Evolutionary conservation across 495 filamentous ascomycete species (phyloP).

Genomic region (Achaetomiella virescens): DNA sequence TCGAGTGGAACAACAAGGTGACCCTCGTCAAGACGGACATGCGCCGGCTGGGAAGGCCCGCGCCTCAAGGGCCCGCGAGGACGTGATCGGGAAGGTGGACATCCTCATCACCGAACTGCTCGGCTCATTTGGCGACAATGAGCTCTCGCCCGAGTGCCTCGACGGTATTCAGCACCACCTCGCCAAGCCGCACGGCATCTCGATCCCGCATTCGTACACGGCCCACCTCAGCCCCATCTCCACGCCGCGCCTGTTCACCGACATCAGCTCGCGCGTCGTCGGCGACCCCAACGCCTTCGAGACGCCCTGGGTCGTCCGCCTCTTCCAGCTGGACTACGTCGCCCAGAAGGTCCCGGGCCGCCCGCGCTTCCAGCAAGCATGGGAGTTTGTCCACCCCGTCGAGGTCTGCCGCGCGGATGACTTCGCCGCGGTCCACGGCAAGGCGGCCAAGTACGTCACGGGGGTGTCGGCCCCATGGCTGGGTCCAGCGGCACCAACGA

Average conservation of each 20-base stretch:
- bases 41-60: conserved; percentile 86
- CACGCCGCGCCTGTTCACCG: conserved; percentile 78
- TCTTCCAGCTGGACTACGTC: conserved; percentile 81
- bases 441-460: conserved; percentile 36
- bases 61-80: conserved; percentile 29
- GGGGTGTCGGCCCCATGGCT: conserved; percentile 55
- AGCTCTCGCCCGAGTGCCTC: conserved; percentile 69
- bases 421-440: conserved; percentile 45
- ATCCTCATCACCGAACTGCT: conserved; percentile 91
- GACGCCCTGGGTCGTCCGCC: conserved; percentile 85
- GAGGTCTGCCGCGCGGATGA: conserved; percentile 49
- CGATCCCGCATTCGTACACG: conserved; percentile 86
- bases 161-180: conserved; percentile 73
- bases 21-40: conserved; percentile 93
- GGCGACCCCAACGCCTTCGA: conserved; percentile 72
- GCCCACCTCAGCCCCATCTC: conserved; percentile 86
- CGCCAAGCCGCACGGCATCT: conserved; percentile 68
- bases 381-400: conserved; percentile 56
- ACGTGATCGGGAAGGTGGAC: conserved; percentile 60
- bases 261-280: conserved; percentile 55
- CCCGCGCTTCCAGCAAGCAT: conserved; percentile 58
- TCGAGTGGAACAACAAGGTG: conserved; percentile 66
- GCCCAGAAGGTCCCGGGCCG: conserved; percentile 49
- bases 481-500: conserved; percentile 64
- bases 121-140: conserved; percentile 87